Percentiles rank a stretch among this genome's conserved stretches.
phyloP scores from a whole-genome alignment of 2,329 filamentous ascomycete species.

The Fusarium incarnatum region DNA sequence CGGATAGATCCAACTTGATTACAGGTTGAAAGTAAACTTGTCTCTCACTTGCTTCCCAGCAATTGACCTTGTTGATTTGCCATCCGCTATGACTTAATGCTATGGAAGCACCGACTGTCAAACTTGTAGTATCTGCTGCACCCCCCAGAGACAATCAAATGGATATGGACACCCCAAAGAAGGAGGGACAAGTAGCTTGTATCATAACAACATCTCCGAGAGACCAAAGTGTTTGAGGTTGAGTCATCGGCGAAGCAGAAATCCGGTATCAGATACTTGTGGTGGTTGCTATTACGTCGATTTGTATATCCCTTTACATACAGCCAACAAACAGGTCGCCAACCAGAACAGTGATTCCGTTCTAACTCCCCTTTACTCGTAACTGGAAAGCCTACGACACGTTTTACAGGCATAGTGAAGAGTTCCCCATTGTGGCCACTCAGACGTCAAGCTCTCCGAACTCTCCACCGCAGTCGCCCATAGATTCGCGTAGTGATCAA shows the following conservation, averaged over 20 bases:
- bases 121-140: not conserved
- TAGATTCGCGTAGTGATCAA: not conserved
- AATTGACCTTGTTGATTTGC: rapidly evolving
- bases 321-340: not conserved
- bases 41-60: not conserved
- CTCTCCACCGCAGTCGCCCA: not conserved
- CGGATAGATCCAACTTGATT: rapidly evolving
- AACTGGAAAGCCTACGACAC: not conserved
- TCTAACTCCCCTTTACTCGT: not conserved
- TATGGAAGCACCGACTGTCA: not conserved
- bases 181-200: rapidly evolving
- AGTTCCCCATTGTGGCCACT: not conserved
- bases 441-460: not conserved
- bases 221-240: not conserved
- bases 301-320: not conserved
- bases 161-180: not conserved
- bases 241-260: not conserved
- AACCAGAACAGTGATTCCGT: not conserved
- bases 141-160: not conserved
- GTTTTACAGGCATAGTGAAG: not conserved
- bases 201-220: not conserved
- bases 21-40: not conserved
- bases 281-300: not conserved
- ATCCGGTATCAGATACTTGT: not conserved
- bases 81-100: not conserved